Conservation (phyloP, 768 basidiomycete genomes). For the Leucosporidium creatinivorum region DNA sequence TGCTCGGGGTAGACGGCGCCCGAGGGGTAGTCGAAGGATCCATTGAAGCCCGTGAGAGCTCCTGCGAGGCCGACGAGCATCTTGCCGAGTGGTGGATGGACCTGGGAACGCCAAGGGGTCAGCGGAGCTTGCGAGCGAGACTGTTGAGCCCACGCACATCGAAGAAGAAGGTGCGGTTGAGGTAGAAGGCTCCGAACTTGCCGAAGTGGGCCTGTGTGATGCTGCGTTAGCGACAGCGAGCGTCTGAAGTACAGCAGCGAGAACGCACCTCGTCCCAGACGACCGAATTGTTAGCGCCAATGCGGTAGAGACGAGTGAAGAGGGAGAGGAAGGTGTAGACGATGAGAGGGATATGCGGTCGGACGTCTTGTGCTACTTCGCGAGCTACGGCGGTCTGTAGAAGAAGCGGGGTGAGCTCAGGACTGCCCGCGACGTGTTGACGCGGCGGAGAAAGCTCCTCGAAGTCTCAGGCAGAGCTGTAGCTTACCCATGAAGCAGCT, state of each 20-base stretch:
- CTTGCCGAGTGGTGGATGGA: constrained; percentile 92
- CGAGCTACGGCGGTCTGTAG: constrained; percentile 12
- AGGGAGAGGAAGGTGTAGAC: constrained; percentile 89
- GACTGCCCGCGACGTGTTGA: not conserved
- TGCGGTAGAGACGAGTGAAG: constrained; percentile 89
- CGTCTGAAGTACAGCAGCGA: not conserved
- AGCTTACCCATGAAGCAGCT: constrained; percentile 21
- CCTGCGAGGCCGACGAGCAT: constrained; percentile 97
- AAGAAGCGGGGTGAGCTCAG: not conserved
- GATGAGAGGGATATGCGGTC: constrained; percentile 48
- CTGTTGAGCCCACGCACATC: constrained; percentile 53
- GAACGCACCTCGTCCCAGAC: constrained; percentile 78
- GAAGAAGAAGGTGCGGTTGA: constrained; percentile 98
- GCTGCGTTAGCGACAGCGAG: not conserved
- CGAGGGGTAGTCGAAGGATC: constrained; percentile 87
- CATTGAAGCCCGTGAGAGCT: constrained; percentile 81
- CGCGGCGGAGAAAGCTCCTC: not conserved
- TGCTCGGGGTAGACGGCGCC: constrained; percentile 71
- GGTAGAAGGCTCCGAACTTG: constrained; percentile 89
- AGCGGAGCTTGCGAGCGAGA: not conserved
- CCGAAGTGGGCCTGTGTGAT: constrained; percentile 78
- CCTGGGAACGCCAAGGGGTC: not conserved
- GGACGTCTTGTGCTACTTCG: constrained; percentile 8
- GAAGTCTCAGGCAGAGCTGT: too few relatives aligned
- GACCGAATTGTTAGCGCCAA: constrained; percentile 75